A percentile compares a stretch with the other conserved stretches of the same genome.
phyloP scores from a whole-genome alignment of 331 rosid species.

The Pyracantha coccinea region DNA sequence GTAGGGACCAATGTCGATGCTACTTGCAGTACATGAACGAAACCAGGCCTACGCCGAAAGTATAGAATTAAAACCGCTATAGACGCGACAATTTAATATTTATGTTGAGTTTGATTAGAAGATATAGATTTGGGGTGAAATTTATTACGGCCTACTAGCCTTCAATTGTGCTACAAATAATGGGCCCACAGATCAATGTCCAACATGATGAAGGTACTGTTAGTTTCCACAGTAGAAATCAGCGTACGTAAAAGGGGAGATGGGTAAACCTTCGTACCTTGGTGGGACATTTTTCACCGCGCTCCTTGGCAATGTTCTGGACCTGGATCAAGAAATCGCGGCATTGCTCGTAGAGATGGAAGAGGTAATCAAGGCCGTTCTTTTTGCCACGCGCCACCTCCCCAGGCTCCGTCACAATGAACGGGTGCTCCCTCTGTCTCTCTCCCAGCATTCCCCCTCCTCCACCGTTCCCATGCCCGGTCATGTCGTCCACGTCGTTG shows the following conservation, averaged over 20 bases:
- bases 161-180: not conserved
- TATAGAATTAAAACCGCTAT: no score
- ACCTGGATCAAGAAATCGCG: constrained; percentile 85
- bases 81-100: no score
- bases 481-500: constrained; percentile 12
- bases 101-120: no score
- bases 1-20: no score
- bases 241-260: not conserved
- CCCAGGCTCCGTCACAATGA: constrained; percentile 95
- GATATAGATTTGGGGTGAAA: no score
- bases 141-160: not conserved
- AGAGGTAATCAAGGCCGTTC: constrained; percentile 95
- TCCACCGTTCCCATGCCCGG: not conserved
- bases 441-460: constrained; percentile 16
- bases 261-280: constrained; percentile 36
- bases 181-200: not conserved
- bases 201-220: not conserved
- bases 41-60: no score
- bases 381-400: constrained; percentile 99
- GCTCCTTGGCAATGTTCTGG: constrained; percentile 82
- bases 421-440: constrained; percentile 89
- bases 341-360: constrained; percentile 89
- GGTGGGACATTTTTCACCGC: constrained; percentile 97
- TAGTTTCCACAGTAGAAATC: not conserved
- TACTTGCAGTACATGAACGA: no score